Evolutionary conservation across 345 rosid species (phyloP).

Genomic region (Atalantia buxifolia): DNA sequence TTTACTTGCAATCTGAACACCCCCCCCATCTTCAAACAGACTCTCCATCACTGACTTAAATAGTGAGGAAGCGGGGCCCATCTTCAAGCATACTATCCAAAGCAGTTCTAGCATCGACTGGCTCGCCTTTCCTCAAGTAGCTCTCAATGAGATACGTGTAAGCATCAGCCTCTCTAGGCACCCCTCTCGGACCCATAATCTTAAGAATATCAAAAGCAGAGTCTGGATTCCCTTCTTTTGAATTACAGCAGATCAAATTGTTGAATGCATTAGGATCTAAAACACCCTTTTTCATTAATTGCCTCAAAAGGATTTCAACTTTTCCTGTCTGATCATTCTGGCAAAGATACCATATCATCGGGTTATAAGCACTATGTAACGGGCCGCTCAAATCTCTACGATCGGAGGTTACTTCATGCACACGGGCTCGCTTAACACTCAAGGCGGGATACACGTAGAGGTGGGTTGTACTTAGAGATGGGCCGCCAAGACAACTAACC

Average conservation of each 20-base stretch:
- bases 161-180: conserved; percentile 69
- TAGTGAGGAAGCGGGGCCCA: conserved; percentile 64
- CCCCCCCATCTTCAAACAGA: conserved; percentile 74
- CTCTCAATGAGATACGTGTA: conserved; percentile 72
- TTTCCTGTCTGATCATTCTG: conserved; percentile 61
- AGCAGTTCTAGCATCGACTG: conserved; percentile 80
- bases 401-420: too few relatives aligned
- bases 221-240: conserved; percentile 79
- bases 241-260: conserved; percentile 65
- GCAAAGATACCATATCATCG: conserved; percentile 64
- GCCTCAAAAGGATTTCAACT: conserved; percentile 77
- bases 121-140: conserved; percentile 87
- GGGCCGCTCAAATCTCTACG: too few relatives aligned
- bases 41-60: conserved; percentile 78
- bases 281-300: conserved; percentile 83
- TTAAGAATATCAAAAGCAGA: conserved; percentile 74
- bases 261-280: conserved; percentile 68
- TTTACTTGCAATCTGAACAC: conserved; percentile 92
- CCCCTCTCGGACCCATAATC: conserved; percentile 74
- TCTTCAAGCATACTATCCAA: conserved; percentile 82
- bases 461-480: too few relatives aligned
- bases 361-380: conserved; percentile 69
- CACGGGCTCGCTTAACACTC: too few relatives aligned
- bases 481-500: too few relatives aligned
- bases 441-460: too few relatives aligned